Base-by-base conservation (phyloP, 2,329 filamentous ascomycete genomes). In the Macrophomina tecta region DNA sequence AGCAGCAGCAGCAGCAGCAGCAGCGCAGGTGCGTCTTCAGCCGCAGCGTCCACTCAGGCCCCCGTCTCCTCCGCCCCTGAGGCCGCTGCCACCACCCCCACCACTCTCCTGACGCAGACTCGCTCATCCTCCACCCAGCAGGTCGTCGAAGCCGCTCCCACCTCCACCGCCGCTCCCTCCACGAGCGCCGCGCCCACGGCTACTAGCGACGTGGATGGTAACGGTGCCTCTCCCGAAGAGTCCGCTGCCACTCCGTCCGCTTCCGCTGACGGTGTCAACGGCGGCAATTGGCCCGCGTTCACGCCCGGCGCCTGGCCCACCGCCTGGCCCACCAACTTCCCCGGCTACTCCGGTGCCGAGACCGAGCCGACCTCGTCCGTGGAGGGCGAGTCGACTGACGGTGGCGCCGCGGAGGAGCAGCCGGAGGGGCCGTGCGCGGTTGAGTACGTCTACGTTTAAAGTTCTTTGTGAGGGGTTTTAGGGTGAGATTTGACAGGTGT, bases 11-110 rank as follows among this genome's bases (percentile, higher is more conserved):
- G 18, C 18, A 18, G 18, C 65, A 67, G 68, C 40, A 67, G 65
- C 48, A 61, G 68, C 11, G 69, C 71, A 34, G 52, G 68, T 36
- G 58, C 55, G 9, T 69, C 70, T 5, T 64, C 69, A 23, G 72
- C 70, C 9, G 52, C 52, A 48, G 63, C 70, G 16, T 49, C 58
- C 69, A 63, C 63, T 38, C 42, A 63, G 45, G 38, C 51, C 30
- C n/a, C 55, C n/a, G 40, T 62, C 34, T 45, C 66, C 36, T 42
- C 66, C n/a, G 36, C 65, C 42, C 32, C 45, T 40, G 52, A 40
- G 9, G 49, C 67, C 42, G 18, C 63, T 60, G 16, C 52, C 42
- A 11, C 30, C 18, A 49, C 52, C 30, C 65, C 46, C 23, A 64
- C 45, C 64, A 69, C 45, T 23, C 64, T 66, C 40, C 64, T 51